These are phyloP conservation scores for Cucurbita maxima DNA, from an alignment of 306 rosid genomes.

Conservation along the genomic window DNA sequence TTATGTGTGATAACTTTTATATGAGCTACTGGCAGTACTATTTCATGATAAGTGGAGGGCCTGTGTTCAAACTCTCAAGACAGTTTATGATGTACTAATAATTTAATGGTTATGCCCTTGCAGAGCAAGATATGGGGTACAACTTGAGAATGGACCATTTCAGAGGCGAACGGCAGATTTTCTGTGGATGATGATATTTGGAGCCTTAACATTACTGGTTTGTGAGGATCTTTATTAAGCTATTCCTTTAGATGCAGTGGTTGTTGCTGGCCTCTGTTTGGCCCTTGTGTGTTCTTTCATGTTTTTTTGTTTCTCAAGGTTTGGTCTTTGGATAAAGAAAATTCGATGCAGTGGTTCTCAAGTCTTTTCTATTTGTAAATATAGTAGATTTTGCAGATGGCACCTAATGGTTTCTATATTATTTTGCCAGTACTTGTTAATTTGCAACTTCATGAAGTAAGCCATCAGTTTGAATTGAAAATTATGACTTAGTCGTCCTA, in stretches of 20 bases:
- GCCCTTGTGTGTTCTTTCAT: background rate
- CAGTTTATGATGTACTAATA: background rate
- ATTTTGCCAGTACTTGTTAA: background rate
- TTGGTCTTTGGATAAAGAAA: background rate
- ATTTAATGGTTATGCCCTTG: conserved; percentile 5
- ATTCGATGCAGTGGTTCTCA: background rate
- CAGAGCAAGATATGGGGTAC: conserved; percentile 94
- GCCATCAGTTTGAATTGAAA: background rate
- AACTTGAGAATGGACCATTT: conserved; percentile 82
- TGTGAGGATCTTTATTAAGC: background rate
- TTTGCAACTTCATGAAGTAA: background rate
- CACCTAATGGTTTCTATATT: background rate
- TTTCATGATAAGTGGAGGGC: background rate
- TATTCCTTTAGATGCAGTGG: background rate
- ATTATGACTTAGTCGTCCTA: background rate
- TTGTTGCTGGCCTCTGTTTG: background rate
- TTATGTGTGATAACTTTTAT: background rate
- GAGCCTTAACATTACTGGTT: conserved; percentile 55
- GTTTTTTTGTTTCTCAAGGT: background rate
- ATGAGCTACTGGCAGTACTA: background rate
- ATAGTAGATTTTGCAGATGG: background rate
- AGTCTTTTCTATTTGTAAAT: background rate
- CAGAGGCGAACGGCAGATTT: conserved; percentile 87
- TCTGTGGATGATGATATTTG: conserved; percentile 97
- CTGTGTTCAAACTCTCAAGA: background rate